A percentile compares a stretch with the other conserved stretches of the same genome.
phyloP scores from a whole-genome alignment of 352 stramenopile species.

The Blastocystis sp. region DNA sequence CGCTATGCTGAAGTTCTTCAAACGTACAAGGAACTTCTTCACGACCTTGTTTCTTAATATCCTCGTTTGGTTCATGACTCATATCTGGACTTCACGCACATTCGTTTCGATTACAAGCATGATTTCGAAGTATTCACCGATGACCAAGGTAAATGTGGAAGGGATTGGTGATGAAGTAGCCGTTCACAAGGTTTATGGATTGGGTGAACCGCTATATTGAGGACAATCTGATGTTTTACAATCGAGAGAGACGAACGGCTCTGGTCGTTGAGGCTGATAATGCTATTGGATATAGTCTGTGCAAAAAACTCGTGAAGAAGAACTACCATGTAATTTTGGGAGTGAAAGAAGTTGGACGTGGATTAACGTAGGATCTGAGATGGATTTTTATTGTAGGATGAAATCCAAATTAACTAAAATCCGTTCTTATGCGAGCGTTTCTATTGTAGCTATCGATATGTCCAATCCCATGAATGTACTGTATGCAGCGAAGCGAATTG shows the following conservation, averaged over 20 bases:
- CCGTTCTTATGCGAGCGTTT: conserved; percentile 29
- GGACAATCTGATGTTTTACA: conserved; percentile 51
- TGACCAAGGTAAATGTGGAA: background rate
- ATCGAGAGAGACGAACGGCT: conserved; percentile 20
- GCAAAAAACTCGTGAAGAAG: conserved; percentile 61
- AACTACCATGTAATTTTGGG: conserved; percentile 61
- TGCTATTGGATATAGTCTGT: conserved; percentile 61
- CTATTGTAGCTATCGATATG: conserved; percentile 58
- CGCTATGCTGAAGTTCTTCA: conserved; percentile 49
- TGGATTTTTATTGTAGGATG: background rate
- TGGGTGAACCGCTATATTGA: conserved; percentile 53
- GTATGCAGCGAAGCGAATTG: background rate
- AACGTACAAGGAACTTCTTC: conserved; percentile 13
- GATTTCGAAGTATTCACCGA: background rate
- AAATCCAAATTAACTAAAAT: conserved; percentile 25
- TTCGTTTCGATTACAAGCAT: background rate
- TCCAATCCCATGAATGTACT: conserved; percentile 52
- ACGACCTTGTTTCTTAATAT: conserved; percentile 2
- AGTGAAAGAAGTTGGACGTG: background rate
- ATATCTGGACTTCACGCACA: conserved; percentile 33
- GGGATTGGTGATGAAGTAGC: background rate
- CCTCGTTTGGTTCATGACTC: conserved; percentile 41
- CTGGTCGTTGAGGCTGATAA: conserved; percentile 54
- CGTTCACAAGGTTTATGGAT: conserved; percentile 5
- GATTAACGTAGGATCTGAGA: background rate